These are phyloP conservation scores for Tricholoma terreum DNA, from an alignment of 768 basidiomycete genomes.

Conservation along the genomic window DNA sequence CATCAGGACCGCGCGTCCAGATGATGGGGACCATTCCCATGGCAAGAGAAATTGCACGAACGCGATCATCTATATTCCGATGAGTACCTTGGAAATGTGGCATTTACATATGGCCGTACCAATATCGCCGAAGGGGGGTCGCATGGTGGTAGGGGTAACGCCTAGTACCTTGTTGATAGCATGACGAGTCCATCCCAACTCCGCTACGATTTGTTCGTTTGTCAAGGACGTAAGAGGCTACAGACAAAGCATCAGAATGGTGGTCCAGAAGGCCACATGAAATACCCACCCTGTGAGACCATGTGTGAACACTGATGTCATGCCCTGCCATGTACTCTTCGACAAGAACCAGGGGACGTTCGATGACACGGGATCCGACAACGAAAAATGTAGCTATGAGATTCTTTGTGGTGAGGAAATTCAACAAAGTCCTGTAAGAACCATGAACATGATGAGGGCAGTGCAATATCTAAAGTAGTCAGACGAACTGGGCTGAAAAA, in stretches of 20 bases:
- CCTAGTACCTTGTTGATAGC: constrained; percentile 75
- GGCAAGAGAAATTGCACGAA: constrained; percentile 83
- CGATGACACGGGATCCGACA: constrained; percentile 80
- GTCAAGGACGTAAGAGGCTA: constrained; percentile 68
- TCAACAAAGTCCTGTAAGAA: constrained; percentile 55
- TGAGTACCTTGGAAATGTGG: background rate
- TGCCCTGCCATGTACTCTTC: constrained; percentile 80
- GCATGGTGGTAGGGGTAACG: constrained; percentile 75
- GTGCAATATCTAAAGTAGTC: background rate
- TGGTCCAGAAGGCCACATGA: background rate
- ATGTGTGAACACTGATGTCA: constrained; percentile 85
- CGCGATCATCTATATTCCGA: constrained; percentile 68
- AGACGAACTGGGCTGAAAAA: constrained; percentile 23
- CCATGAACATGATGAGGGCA: background rate
- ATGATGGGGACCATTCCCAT: constrained; percentile 93
- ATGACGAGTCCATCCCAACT: constrained; percentile 89
- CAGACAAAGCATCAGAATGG: constrained; percentile 5
- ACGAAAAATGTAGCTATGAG: constrained; percentile 89
- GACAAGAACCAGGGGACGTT: constrained; percentile 69
- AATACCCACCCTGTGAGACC: constrained; percentile 70
- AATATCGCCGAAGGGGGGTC: constrained; percentile 82
- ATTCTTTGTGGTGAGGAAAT: constrained; percentile 62
- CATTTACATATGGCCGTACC: constrained; percentile 31
- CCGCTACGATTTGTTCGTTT: constrained; percentile 85
- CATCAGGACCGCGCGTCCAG: constrained; percentile 69